phyloP scores from a whole-genome alignment of 805 yeast species.

The Hermanozyma aechmeae region DNA sequence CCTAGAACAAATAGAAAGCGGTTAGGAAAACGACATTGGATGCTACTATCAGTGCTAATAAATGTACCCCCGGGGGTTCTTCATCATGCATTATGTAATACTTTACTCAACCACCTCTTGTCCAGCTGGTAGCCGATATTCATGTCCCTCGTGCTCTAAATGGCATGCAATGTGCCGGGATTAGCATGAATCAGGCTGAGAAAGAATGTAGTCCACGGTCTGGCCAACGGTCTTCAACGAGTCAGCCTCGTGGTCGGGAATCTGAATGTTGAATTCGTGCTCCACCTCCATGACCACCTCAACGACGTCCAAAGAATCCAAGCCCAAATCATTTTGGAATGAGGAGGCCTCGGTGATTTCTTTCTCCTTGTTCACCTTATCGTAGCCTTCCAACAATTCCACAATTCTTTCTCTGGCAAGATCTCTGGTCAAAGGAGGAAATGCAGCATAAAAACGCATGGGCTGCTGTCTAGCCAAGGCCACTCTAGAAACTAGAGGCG shows the following conservation, averaged over 20 bases:
- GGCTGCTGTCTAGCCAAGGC: slow-evolving; percentile 8
- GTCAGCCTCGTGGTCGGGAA: slow-evolving; percentile 39
- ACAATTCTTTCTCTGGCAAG: slow-evolving; percentile 51
- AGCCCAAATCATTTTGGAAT: slow-evolving; percentile 33
- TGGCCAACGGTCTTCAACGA: slow-evolving; percentile 37
- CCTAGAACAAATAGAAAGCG: no score
- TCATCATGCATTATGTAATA: no score
- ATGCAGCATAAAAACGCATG: slow-evolving; percentile 40
- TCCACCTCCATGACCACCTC: slow-evolving; percentile 40
- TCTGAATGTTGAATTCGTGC: slow-evolving; percentile 39
- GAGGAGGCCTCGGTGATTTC: slow-evolving; percentile 28
- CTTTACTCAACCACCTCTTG: no score
- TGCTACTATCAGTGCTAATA: no score
- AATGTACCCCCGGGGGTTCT: no score
- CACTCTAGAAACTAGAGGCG: slow-evolving; percentile 7
- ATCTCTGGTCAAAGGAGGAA: slow-evolving; percentile 56
- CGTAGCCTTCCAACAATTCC: slow-evolving; percentile 58
- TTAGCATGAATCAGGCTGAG: slow-evolving; percentile 35
- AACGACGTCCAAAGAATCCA: slow-evolving; percentile 39
- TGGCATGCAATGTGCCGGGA: no score
- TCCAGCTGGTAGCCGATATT: no score
- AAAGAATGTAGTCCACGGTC: slow-evolving; percentile 31
- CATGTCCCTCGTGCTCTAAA: no score
- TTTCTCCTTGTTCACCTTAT: slow-evolving; percentile 36
- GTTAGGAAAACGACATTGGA: no score